These are phyloP conservation scores for Anisodus tanguticus DNA, from an alignment of 257 asterid species.

Conservation along the genomic window DNA sequence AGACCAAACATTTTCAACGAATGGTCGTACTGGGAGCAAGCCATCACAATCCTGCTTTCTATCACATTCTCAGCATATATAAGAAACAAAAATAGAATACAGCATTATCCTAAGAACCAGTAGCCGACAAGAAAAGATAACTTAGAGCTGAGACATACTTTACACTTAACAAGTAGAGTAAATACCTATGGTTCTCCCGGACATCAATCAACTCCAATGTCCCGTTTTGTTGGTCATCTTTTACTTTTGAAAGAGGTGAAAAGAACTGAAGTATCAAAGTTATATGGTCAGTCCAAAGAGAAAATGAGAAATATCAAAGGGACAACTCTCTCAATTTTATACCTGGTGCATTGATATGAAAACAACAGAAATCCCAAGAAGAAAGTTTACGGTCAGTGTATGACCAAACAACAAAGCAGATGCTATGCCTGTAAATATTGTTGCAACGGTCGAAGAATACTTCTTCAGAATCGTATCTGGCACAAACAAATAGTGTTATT, in stretches of 20 bases:
- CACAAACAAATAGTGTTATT: not conserved
- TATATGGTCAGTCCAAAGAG: conserved; percentile 33
- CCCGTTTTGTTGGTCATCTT: conserved; percentile 80
- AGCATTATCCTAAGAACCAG: conserved; percentile 8
- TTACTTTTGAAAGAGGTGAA: conserved; percentile 90
- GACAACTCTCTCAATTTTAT: conserved; percentile 6
- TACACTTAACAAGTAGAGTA: not conserved
- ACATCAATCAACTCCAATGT: conserved; percentile 48
- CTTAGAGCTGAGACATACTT: not conserved
- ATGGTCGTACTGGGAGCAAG: not conserved
- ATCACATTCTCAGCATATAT: conserved; percentile 22
- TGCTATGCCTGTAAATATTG: conserved; percentile 98
- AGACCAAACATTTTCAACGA: not conserved
- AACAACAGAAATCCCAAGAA: conserved; percentile 94
- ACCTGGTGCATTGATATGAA: conserved; percentile 99
- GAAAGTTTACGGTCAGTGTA: conserved; percentile 82
- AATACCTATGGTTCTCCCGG: conserved; percentile 64
- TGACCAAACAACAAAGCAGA: conserved; percentile 95
- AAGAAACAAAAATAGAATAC: not conserved
- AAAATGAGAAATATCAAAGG: conserved; percentile 12
- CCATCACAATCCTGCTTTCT: not conserved
- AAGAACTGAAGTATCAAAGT: conserved; percentile 67
- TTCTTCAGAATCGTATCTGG: conserved; percentile 91
- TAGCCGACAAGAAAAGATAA: conserved; percentile 6
- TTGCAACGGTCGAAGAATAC: conserved; percentile 99